Evolutionary conservation across 495 filamentous ascomycete species (phyloP), one percentile per base, ranked within the genome.

Genomic region (Xylaria bambusicola): DNA sequence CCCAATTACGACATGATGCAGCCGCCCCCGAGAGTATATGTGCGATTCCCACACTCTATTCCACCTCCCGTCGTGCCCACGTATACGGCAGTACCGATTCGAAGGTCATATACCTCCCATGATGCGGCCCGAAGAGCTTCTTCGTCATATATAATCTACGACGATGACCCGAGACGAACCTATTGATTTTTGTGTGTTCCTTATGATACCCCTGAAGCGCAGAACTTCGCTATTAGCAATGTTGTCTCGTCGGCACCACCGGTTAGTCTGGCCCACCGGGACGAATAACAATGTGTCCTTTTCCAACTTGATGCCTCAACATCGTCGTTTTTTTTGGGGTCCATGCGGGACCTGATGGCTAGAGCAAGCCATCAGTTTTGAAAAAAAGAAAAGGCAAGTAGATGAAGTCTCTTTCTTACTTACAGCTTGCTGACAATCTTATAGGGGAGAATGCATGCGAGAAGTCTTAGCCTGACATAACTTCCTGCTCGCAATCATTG

Each of bases 41-140:
- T 50, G 47, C n/a, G 31, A 5, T 70, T 70, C 44, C 63, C 66
- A 17, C 52, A 38, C 13, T 66, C 68, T 13, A 66, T 66, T 47
- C 51, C 66, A 2, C 68, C 66, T 7, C 68, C 68, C 5, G 21
- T 18, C n/a, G 41, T 21, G n/a, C 59, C 61, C 3, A 62, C 35
- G 1, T 71, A 68, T 50, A 12, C 53, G 9, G 63, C 66, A 12
- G 56, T 18, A 6, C 48, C 59, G 10, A 27, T 40, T 9, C 17
- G 20, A 7, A 62, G 55, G 6, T 23, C 15, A 15, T 71, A 62
- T 64, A 64, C 61, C n/a, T n/a, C n/a, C 29, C 29, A 33, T 5
- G 29, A 33, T 33, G 33, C 40, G 47, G 18, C 1, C 20, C 29
- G 56, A 41, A 17, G 24, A 46, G 47, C 46, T 35, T 13, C 45